These are phyloP conservation scores for Globisporangium cylindrosporum DNA, from an alignment of 352 stramenopile species.

Conservation along the genomic window DNA sequence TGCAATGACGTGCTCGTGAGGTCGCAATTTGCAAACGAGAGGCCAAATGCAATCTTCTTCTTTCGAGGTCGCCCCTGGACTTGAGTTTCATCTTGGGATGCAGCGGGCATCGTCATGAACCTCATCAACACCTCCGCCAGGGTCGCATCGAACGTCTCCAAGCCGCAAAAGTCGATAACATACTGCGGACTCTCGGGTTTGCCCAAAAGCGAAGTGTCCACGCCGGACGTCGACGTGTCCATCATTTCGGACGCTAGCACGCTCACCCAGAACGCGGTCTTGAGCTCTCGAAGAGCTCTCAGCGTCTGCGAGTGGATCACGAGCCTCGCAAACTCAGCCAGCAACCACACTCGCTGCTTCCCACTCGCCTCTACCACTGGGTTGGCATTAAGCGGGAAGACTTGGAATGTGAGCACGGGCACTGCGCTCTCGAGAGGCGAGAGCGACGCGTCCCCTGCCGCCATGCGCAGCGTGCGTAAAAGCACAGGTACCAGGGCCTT, in stretches of 20 bases:
- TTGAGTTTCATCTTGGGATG: background rate
- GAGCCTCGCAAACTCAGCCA: background rate
- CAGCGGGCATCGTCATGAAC: background rate
- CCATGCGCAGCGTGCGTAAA: conserved; percentile 8
- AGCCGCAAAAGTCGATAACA: conserved; percentile 7
- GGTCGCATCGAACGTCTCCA: background rate
- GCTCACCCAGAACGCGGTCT: background rate
- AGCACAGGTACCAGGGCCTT: background rate
- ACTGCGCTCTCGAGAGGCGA: background rate
- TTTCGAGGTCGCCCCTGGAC: background rate
- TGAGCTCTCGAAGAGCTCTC: background rate
- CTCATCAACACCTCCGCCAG: background rate
- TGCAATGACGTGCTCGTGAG: background rate
- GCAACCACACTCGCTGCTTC: background rate
- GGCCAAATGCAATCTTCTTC: background rate
- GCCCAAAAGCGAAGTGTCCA: background rate
- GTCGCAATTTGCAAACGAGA: conserved; percentile 7
- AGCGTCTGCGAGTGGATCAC: background rate
- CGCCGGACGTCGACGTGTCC: conserved; percentile 6
- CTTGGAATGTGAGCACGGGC: background rate
- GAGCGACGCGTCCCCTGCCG: background rate
- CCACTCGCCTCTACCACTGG: background rate
- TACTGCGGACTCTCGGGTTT: background rate
- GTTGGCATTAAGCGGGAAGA: conserved; percentile 4
- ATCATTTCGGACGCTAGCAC: conserved; percentile 3